Conservation (phyloP, 768 basidiomycete genomes). For the Obba rivulosa region DNA sequence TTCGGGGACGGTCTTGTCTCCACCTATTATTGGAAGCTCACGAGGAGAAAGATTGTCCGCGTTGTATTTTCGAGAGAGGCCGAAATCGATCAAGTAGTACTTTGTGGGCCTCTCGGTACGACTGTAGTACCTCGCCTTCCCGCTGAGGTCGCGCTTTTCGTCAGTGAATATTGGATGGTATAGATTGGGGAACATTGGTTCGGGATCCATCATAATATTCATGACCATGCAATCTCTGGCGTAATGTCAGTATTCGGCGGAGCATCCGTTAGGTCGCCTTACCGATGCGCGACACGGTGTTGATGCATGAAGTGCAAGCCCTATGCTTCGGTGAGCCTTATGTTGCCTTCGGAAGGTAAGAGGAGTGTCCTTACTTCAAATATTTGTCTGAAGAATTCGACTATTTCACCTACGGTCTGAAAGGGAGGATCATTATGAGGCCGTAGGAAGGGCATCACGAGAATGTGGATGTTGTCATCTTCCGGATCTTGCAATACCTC, state of each 20-base stretch:
- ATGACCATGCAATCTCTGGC: constrained; percentile 12
- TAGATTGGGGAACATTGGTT: constrained; percentile 5
- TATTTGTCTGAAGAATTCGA: constrained; percentile 29
- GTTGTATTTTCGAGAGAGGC: constrained; percentile 16
- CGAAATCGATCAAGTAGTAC: constrained; percentile 24
- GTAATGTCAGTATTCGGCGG: too few species aligned
- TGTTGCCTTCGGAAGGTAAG: background rate
- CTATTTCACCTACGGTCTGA: constrained; percentile 30
- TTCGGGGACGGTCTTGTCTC: constrained; percentile 16
- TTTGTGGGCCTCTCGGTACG: constrained; percentile 19
- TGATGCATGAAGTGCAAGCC: constrained; percentile 10
- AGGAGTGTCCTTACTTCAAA: constrained; percentile 24
- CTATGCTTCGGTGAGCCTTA: background rate
- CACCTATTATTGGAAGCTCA: constrained; percentile 5
- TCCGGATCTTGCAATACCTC: constrained; percentile 18
- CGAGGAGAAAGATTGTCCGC: constrained; percentile 11
- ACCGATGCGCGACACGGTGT: constrained; percentile 8
- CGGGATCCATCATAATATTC: constrained; percentile 14
- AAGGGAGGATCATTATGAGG: constrained; percentile 25
- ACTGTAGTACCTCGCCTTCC: constrained; percentile 18
- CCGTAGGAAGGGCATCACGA: constrained; percentile 32
- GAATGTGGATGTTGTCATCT: constrained; percentile 5
- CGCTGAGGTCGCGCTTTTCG: background rate
- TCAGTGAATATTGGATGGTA: constrained; percentile 2
- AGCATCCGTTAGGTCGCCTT: background rate